Base-by-base conservation (phyloP, 129 eudicot species). In the Tanacetum coccineum region DNA sequence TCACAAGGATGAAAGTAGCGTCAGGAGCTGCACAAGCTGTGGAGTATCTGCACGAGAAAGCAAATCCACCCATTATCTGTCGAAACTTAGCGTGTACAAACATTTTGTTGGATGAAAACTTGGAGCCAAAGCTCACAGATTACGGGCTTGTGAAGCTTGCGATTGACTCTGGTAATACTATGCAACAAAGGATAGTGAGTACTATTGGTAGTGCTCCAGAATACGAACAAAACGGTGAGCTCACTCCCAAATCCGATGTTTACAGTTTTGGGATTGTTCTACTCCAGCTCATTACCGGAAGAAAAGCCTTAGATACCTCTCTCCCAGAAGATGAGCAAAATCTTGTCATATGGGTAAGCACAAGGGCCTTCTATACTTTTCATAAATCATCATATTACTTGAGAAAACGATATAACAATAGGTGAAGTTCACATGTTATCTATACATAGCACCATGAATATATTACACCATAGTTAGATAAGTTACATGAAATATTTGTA, bases 1-100 rank as follows among this genome's bases (percentile, higher is more conserved):
- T 39, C 28, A 19, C 67, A 8, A 62, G 67, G 30, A 62, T 62
- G 67, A 62, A 62, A 17, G 44, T 62, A 17, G 67, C 67, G 25
- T 22, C 25, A 0, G 25, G 25, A 22, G 25, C 25, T 22, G 25
- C 25, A 22, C 25, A 22, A 22, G 25, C 25, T 22, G 25, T 22
- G 25, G 25, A 22, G 25, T 22, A 22, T 22, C 25, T 22, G 2
- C 25, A 22, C 25, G 2, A 22, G 25, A 22, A 22, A 22, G 25
- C 25, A 22, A 22, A 22, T 22, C 25, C 25, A 22, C 25, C 25
- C 25, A 22, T 22, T 22, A 22, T 22, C 25, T 22, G 25, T 22
- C 25, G 2, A 0, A 62, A 52, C 67, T 10, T 50, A 5, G 13
- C 10, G 2, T 10, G 11, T 3, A 8, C 50, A 45, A 45, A 45